Evolutionary conservation across 306 rosid species (phyloP).

Genomic region (Fagus sylvatica): DNA sequence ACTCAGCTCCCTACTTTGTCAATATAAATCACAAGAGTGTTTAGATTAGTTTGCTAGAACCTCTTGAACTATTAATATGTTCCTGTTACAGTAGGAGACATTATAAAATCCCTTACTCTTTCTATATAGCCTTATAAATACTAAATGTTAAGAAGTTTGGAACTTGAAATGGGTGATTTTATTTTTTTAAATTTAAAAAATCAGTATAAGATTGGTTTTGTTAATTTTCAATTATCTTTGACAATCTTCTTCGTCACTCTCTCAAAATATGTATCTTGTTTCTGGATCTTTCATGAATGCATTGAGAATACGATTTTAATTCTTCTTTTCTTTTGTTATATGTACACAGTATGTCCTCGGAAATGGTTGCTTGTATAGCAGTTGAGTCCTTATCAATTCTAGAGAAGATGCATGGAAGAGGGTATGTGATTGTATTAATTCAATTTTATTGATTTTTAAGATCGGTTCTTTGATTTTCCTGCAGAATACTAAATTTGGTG

Average conservation of each 20-base stretch:
- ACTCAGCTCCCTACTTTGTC: too few relatives aligned
- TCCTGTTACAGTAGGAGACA: too few relatives aligned
- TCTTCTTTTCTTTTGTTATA: background rate
- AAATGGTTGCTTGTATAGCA: constrained; percentile 96
- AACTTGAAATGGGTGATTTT: background rate
- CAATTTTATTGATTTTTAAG: background rate
- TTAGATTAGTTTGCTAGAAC: too few relatives aligned
- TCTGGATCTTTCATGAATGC: background rate
- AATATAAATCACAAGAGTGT: too few relatives aligned
- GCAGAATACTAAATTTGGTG: background rate
- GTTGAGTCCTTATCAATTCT: constrained; percentile 91
- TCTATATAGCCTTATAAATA: too few relatives aligned
- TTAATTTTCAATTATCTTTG: background rate
- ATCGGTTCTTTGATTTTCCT: background rate
- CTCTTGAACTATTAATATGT: too few relatives aligned
- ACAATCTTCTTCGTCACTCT: background rate
- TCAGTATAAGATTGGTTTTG: background rate
- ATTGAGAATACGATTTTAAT: background rate
- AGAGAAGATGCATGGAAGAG: constrained; percentile 86
- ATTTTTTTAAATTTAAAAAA: background rate
- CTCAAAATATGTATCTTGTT: background rate
- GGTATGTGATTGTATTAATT: constrained; percentile 48
- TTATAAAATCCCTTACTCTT: too few relatives aligned
- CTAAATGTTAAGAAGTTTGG: background rate
- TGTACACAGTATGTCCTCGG: constrained; percentile 74